Evolutionary conservation across 2,329 filamentous ascomycete species (phyloP).

Genomic region (Beauveria australis): DNA sequence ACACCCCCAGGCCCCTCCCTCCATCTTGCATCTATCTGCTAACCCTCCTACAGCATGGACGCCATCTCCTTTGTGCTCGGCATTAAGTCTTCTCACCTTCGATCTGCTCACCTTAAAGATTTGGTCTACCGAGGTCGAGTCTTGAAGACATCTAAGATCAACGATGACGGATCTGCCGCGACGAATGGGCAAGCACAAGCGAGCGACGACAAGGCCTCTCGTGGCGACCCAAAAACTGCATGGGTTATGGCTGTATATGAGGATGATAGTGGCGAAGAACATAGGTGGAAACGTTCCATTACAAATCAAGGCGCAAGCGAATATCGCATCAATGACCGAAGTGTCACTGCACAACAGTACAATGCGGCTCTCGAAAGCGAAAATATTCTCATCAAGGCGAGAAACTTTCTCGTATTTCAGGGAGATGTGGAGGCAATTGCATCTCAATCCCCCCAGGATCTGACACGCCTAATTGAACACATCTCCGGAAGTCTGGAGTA

Average conservation of each 20-base stretch:
- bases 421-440: slow-evolving; percentile 97
- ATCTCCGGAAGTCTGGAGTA: slow-evolving; percentile 94
- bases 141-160: slow-evolving; percentile 84
- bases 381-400: slow-evolving; percentile 95
- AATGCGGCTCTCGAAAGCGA: slow-evolving; percentile 87
- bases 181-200: slow-evolving; percentile 54
- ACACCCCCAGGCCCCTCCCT: background rate
- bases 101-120: slow-evolving; percentile 87
- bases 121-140: slow-evolving; percentile 94
- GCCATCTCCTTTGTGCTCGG: slow-evolving; percentile 98
- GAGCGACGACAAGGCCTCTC: slow-evolving; percentile 56
- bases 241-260: slow-evolving; percentile 99
- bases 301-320: slow-evolving; percentile 83
- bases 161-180: slow-evolving; percentile 74
- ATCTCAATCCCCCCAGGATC: slow-evolving; percentile 85
- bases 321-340: slow-evolving; percentile 90
- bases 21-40: slow-evolving; percentile 2
- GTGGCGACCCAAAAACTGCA: slow-evolving; percentile 80
- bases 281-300: slow-evolving; percentile 92
- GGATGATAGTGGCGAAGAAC: slow-evolving; percentile 90
- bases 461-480: slow-evolving; percentile 91
- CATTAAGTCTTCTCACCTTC: slow-evolving; percentile 96
- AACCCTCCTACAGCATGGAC: slow-evolving; percentile 64
- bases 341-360: slow-evolving; percentile 84
- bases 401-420: slow-evolving; percentile 97